Percentiles rank a stretch among this genome's conserved stretches.
phyloP scores from a whole-genome alignment of 768 basidiomycete species.

The Hygrocybe punicea region DNA sequence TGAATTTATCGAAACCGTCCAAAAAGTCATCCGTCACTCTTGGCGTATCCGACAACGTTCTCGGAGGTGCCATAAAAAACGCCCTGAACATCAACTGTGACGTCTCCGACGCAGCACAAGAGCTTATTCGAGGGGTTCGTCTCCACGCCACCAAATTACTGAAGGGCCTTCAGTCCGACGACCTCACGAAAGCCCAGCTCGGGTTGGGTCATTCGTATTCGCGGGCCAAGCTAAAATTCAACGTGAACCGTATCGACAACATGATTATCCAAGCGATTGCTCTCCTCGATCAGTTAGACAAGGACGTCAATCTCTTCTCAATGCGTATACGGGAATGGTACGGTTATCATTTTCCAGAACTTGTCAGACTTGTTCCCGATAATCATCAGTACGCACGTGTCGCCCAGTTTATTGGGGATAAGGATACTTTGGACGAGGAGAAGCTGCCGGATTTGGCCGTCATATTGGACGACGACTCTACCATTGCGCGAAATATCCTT shows the following conservation, averaged over 20 bases:
- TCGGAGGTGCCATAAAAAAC: constrained; percentile 76
- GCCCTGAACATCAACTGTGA: constrained; percentile 73
- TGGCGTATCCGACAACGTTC: constrained; percentile 70
- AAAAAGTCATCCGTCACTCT: constrained; percentile 69
- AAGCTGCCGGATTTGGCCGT: constrained; percentile 75
- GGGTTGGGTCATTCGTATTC: constrained; percentile 98
- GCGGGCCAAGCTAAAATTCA: constrained; percentile 96
- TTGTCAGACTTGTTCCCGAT: constrained; percentile 88
- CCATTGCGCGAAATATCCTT: constrained; percentile 86
- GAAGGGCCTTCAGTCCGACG: constrained; percentile 81
- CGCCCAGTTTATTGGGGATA: constrained; percentile 85
- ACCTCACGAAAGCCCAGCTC: constrained; percentile 90
- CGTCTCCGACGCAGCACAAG: constrained; percentile 73
- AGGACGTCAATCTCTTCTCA: constrained; percentile 97
- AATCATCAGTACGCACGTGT: constrained; percentile 90
- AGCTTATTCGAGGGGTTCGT: constrained; percentile 89
- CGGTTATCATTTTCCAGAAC: constrained; percentile 98
- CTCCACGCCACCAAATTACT: constrained; percentile 87
- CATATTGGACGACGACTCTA: constrained; percentile 79
- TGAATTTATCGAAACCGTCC: constrained; percentile 77
- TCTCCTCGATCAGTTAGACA: constrained; percentile 96
- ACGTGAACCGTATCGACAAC: constrained; percentile 93
- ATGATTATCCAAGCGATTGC: constrained; percentile 99
- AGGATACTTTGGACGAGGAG: constrained; percentile 74
- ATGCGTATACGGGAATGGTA: constrained; percentile 99